Base-by-base conservation (phyloP, 331 rosid species). In the Quercus lobata region DNA sequence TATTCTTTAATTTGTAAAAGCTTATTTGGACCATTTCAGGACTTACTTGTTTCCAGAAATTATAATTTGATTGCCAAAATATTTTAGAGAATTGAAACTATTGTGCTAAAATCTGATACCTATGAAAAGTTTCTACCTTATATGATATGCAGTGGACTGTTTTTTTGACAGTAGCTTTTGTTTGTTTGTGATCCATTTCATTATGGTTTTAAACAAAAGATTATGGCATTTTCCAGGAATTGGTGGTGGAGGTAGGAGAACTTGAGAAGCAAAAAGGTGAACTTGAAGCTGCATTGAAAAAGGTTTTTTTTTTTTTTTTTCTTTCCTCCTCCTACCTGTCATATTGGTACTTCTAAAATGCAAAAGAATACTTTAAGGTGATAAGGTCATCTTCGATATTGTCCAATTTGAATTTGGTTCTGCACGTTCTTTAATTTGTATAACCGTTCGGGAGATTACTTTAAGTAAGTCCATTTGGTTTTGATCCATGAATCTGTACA, bases 261-360 rank as follows among this genome's bases (percentile, higher is more conserved):
- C 93, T 90, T 62, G 92, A 90, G 86, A 90, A 76, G 82, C 92
- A 87, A 84, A 92, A 82, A 77, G 86, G 87, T 29, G 92, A 88
- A 52, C 95, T 94, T 66, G 97, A 94, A 90, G 86, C 83, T 79
- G 87, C 65, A 87, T 77, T 94, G 77, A 90, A 87, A 83, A 88
- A 79, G 97, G 98, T 94, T 78, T 2, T n/a, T 78, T 57, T 16
- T 22, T 56, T 68, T 37, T 7, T 6, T 34, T 34, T 32, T 32
- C 1, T 35, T 35, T 7, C 7, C 7, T 37, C 12, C 12, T 41
- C 46, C 56, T 72, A 52, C 71, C 49, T 72, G 55, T 75, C 32
- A 78, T 11, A 46, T 80, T 61, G 56, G 25, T 44, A 49, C 34
- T 25, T 53, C 22, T 46, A 5, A 44, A 78, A 21, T 17, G 21